These are phyloP conservation scores for Nannizziopsis arthrosporioides DNA, from an alignment of 2,329 filamentous ascomycete species.

Conservation along the genomic window DNA sequence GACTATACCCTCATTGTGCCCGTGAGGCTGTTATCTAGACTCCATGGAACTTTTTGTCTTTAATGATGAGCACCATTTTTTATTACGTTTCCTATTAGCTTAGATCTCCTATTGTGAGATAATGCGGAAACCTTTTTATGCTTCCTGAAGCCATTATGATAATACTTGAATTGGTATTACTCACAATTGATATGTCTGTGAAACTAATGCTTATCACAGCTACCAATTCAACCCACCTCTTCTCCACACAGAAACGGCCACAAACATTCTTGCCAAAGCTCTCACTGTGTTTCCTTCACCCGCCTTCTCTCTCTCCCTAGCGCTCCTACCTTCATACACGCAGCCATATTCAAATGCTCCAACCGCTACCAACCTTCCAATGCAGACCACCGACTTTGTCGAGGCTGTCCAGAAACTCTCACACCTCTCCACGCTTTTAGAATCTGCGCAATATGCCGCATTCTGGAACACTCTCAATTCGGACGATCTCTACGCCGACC, in stretches of 20 bases:
- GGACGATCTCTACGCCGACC: conserved; percentile 89
- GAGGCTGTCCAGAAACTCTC: conserved; percentile 87
- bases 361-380: conserved; percentile 32
- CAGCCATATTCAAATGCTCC: conserved; percentile 50
- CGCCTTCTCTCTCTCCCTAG: conserved; percentile 86
- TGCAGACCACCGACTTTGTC: conserved; percentile 46
- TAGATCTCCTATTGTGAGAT: conserved; percentile 26
- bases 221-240: conserved; percentile 99
- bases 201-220: conserved; percentile 38
- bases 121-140: conserved; percentile 47
- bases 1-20: too few relatives aligned
- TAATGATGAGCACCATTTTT: conserved; percentile 56
- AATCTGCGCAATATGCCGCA: conserved; percentile 74
- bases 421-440: conserved; percentile 72
- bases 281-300: conserved; percentile 94
- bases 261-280: conserved; percentile 97
- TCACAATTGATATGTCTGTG: neutral
- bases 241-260: conserved; percentile 90
- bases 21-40: neutral
- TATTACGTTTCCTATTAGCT: conserved; percentile 93
- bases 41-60: neutral
- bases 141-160: conserved; percentile 19
- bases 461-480: conserved; percentile 92
- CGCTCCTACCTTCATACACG: conserved; percentile 79
- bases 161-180: neutral